phyloP scores from a whole-genome alignment of 2,329 filamentous ascomycete genomes.

The Trichoderma polysporum region DNA sequence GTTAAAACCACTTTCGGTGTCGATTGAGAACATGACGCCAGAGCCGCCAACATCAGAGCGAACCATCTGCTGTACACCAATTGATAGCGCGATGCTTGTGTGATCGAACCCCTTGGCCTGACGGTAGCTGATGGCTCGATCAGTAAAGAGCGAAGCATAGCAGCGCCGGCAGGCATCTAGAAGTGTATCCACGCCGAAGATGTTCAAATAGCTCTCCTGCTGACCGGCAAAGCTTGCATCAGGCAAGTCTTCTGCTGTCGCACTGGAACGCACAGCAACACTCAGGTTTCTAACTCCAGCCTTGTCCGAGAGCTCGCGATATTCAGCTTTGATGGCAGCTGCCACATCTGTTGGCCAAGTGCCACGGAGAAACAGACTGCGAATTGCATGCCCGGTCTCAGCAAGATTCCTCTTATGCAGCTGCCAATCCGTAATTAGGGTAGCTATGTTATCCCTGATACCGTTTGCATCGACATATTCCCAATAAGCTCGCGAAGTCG shows the following conservation, averaged over 20 bases:
- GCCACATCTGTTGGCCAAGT: conserved; percentile 33
- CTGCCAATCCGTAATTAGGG: conserved; percentile 33
- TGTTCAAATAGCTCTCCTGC: conserved; percentile 39
- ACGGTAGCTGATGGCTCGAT: conserved; percentile 39
- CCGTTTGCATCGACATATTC: conserved; percentile 35
- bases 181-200: conserved; percentile 33
- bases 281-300: conserved; percentile 27
- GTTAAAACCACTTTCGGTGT: conserved; percentile 41
- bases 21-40: conserved; percentile 43
- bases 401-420: conserved; percentile 29
- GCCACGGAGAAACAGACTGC: conserved; percentile 33
- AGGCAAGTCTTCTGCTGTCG: conserved; percentile 40
- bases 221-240: conserved; percentile 42
- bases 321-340: conserved; percentile 30
- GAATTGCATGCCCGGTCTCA: conserved; percentile 33
- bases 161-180: conserved; percentile 38
- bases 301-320: conserved; percentile 30
- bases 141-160: conserved; percentile 41
- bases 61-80: conserved; percentile 34
- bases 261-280: conserved; percentile 41
- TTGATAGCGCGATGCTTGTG: conserved; percentile 30
- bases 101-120: conserved; percentile 31
- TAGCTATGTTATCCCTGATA: conserved; percentile 33
- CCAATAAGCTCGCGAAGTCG: conserved; percentile 37
- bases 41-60: conserved; percentile 37